These are phyloP conservation scores for Furcasterigmium furcatum DNA, from an alignment of 2,329 filamentous ascomycete genomes.

Conservation along the genomic window DNA sequence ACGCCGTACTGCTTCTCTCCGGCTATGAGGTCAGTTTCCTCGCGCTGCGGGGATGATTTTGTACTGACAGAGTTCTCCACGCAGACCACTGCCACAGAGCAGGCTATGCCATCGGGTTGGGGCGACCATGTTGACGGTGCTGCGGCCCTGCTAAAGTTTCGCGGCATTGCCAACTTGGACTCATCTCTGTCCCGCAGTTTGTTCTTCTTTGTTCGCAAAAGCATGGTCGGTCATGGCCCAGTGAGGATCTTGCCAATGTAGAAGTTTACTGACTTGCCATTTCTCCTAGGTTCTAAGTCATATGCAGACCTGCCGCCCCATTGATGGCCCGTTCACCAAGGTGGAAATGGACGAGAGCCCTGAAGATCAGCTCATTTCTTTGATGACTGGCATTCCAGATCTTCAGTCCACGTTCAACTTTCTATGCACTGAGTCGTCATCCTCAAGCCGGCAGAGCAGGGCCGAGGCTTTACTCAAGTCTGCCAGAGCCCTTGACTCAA, in stretches of 20 bases:
- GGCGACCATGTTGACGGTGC: slow-evolving; percentile 1
- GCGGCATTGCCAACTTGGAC: not conserved
- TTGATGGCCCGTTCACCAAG: slow-evolving; percentile 2
- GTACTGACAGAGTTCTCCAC: too few relatives aligned
- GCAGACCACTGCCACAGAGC: too few relatives aligned
- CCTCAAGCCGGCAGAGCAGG: too few relatives aligned
- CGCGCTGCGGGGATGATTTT: too few relatives aligned
- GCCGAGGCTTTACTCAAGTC: not conserved
- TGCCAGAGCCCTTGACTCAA: not conserved
- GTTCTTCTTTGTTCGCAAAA: slow-evolving; percentile 9
- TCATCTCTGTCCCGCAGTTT: slow-evolving; percentile 5
- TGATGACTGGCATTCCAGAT: not conserved
- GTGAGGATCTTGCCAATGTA: too few relatives aligned
- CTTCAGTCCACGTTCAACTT: not conserved
- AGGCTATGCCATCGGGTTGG: too few relatives aligned
- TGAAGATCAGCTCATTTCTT: not conserved
- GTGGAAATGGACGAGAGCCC: not conserved
- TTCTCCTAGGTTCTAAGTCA: slow-evolving; percentile 4
- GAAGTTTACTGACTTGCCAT: too few relatives aligned
- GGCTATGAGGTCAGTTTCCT: slow-evolving; percentile 9
- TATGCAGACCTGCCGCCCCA: slow-evolving; percentile 1
- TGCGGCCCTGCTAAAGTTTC: not conserved
- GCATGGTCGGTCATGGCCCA: slow-evolving; percentile 9
- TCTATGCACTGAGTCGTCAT: not conserved
- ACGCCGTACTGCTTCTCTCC: slow-evolving; percentile 8